Evolutionary conservation across 176 grass and related monocot genomes (phyloP), one percentile per base, ranked within the genome.

Genomic region (Luzula sylvatica): DNA sequence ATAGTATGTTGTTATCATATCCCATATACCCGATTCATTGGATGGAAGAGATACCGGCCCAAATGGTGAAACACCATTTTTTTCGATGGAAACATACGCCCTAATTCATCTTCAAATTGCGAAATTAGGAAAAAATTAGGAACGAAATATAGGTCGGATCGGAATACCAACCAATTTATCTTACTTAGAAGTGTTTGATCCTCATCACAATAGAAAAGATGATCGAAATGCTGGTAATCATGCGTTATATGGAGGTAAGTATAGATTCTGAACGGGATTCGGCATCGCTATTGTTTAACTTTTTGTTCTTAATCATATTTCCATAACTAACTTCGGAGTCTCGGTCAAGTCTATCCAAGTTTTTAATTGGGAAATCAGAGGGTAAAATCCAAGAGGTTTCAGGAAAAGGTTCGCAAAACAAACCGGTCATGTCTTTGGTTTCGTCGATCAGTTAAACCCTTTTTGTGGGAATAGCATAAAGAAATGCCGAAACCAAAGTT

Each of bases 21-120:
- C 56, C 87, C 87, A 92, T 18, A 85, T n/a, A n/a, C 65, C 14
- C 62, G 26, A 55, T 92, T 81, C 2, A 76, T 74, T 16, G 80
- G 87, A 68, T 92, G 87, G 69, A 85, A 74, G 9, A 92, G 76
- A 55, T 92, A 92, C 46, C 80, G 68, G 21, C 69, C 76, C 22
- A 92, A 15, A 46, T 81, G 87, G 54, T 85, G 87, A 58, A 92
- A 92, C 13, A 78, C 81, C 2, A 72, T 78, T 58, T 72, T 76
- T 65, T 50, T 48, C 11, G 42, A 75, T 17, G 87, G 87, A 66
- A 89, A 89, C 71, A 89, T 78, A 75, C 80, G 74, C 50, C 64
- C 35, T 46, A 89, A 68, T 67, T 89, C 86, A 61, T 80, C 64
- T 48, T 83, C 80, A 18, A 80, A 80, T 21, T 58, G 65, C 29